Evolutionary conservation across 441 rosid genomes (phyloP), one percentile per base, ranked within the genome.

Genomic region (Cnidoscolus chayamansa): DNA sequence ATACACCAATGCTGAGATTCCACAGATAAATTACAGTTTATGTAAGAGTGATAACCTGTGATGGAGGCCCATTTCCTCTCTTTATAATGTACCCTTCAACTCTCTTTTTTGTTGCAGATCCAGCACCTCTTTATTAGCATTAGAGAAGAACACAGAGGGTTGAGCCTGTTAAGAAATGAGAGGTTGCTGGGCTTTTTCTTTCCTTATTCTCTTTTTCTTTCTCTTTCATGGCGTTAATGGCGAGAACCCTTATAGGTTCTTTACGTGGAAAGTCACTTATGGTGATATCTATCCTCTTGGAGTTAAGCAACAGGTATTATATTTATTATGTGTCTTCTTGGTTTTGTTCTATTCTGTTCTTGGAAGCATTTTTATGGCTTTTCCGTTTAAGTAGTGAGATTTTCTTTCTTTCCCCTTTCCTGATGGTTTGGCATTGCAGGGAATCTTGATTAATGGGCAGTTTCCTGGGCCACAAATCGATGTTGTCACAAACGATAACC

Each of bases 381-480:
- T 47, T 16, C 0, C 60, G 49, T 55, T 63, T 17, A 30, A 50
- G 49, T 11, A 10, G 45, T 45, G 32, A 59, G 13, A 19, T 25
- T n/a, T 30, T 35, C 64, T n/a, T 54, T n/a, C 10, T 17, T 19
- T 45, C 55, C 31, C 16, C 17, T 19, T 37, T 12, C 7, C 8
- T 62, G 60, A 11, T 31, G 45, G 40, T 54, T 43, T 12, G 56
- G 11, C 25, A 7, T 59, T 57, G 73, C 82, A 93, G 98, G 98
- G 98, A n/a, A 90, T 94, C 70, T 81, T 94, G 73, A 91, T 94
- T 63, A 90, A 94, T 55, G 95, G 98, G 48, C 87, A 91, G 76
- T 94, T 90, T 76, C 98, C 98, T 31, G 98, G 98, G 58, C 98
- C 98, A 7, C 97, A 94, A 58, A 82, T 94, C 54, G 90, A 84